Evolutionary conservation across 768 basidiomycete genomes (phyloP).

Genomic region (Leccinum longicurvipes): DNA sequence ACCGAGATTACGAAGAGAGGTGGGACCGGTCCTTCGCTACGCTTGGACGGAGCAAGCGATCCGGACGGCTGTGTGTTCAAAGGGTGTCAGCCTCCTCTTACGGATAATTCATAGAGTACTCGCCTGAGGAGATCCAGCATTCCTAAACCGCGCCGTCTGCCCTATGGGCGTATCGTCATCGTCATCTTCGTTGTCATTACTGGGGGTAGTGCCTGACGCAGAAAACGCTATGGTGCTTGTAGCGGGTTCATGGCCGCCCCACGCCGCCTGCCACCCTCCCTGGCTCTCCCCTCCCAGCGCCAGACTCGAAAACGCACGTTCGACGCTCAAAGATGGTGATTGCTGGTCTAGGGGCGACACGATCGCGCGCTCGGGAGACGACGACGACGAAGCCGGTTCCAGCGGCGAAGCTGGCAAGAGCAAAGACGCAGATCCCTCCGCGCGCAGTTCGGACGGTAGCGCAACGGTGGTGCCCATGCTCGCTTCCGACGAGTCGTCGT

Average conservation of each 20-base stretch:
- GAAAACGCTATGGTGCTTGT: slow-evolving; percentile 18
- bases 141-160: slow-evolving; percentile 38
- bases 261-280: slow-evolving; percentile 53
- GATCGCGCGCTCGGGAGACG: slow-evolving; percentile 27
- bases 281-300: slow-evolving; percentile 45
- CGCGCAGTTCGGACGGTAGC: slow-evolving; percentile 12
- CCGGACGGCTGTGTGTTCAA: slow-evolving; percentile 10
- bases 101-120: not conserved
- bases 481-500: not conserved
- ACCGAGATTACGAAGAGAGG: slow-evolving; percentile 85
- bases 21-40: slow-evolving; percentile 45
- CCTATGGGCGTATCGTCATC: slow-evolving; percentile 69
- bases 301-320: slow-evolving; percentile 41
- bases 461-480: not conserved
- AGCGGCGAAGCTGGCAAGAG: slow-evolving; percentile 6
- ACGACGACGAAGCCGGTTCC: slow-evolving; percentile 9
- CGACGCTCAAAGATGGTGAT: slow-evolving; percentile 15
- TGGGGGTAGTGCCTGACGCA: slow-evolving; percentile 19
- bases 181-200: slow-evolving; percentile 57
- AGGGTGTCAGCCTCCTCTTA: not conserved
- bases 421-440: slow-evolving; percentile 12
- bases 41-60: slow-evolving; percentile 16
- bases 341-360: slow-evolving; percentile 31
- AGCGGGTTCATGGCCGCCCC: slow-evolving; percentile 34
- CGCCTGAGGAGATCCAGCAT: slow-evolving; percentile 26